These are phyloP conservation scores for Phytophthora cryptogea DNA, from an alignment of 352 stramenopile genomes.

Conservation along the genomic window DNA sequence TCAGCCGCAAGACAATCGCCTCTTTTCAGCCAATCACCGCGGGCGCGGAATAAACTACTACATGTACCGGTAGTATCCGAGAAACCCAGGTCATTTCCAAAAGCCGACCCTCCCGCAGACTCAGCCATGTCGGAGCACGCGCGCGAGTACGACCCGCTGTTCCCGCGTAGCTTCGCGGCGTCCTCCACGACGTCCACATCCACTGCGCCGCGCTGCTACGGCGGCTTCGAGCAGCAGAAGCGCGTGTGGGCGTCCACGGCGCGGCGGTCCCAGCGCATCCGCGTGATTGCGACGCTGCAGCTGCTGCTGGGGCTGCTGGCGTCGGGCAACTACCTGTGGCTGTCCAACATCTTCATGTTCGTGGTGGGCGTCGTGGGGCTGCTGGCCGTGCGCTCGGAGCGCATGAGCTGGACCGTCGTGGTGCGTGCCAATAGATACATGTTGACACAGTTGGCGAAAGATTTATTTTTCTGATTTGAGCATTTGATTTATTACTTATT, in stretches of 20 bases:
- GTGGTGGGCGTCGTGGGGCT: slow-evolving; percentile 70
- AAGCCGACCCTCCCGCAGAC: slow-evolving; percentile 14
- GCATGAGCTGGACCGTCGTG: slow-evolving; percentile 81
- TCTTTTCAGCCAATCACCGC: not conserved
- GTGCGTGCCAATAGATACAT: slow-evolving; percentile 30
- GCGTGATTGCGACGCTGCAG: slow-evolving; percentile 63
- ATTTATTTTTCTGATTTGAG: slow-evolving; percentile 18
- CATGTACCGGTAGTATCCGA: too few species aligned
- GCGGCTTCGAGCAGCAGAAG: slow-evolving; percentile 84
- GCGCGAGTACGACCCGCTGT: slow-evolving; percentile 44
- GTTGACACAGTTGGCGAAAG: slow-evolving; percentile 13
- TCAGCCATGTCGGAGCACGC: slow-evolving; percentile 28
- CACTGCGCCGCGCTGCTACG: slow-evolving; percentile 54
- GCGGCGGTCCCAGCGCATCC: slow-evolving; percentile 67
- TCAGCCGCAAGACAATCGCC: too few species aligned
- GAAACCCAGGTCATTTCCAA: not conserved
- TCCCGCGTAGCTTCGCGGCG: slow-evolving; percentile 37
- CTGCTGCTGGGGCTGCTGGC: slow-evolving; percentile 58
- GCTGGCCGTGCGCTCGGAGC: slow-evolving; percentile 72
- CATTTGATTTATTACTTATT: slow-evolving; percentile 3
- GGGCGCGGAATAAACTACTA: not conserved
- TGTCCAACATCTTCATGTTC: slow-evolving; percentile 76
- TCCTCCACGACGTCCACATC: slow-evolving; percentile 42
- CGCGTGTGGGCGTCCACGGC: slow-evolving; percentile 67
- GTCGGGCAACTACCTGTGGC: slow-evolving; percentile 77